Base-by-base conservation (phyloP, 2,329 filamentous ascomycete species). In the Talaromyces sp. region DNA sequence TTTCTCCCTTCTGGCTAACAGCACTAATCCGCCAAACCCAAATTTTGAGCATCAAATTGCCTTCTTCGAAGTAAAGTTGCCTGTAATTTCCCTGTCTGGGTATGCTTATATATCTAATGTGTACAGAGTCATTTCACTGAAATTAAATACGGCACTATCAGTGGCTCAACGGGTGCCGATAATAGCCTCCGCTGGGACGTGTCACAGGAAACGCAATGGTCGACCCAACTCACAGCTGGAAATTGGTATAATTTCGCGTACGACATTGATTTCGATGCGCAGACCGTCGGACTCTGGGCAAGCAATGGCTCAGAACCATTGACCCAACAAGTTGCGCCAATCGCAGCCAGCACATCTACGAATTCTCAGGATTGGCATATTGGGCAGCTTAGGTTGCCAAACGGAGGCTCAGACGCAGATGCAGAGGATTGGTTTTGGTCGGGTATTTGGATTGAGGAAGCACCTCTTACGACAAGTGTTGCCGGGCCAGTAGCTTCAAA, bases 181-280 rank as follows among this genome's bases (percentile, higher is more conserved):
- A 78, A 79, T 33, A 81, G 82, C 66, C 79, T 91, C 65, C 83
- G 85, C 67, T 91, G 88, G 87, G 83, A 85, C 73, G 85, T 86
- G 9, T 80, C 81, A 63, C 82, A 86, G 16, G 76, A 81, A 67
- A 83, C 81, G 56, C 78, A 89, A 67, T 91, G 88, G 87, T 84
- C 82, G 68, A 80, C 81, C 1, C 79, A 83, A 64, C 87, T 88
- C 73, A 80, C 80, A 59, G 79, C 87, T 1, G 85, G 82, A 47
- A 83, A 87, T 10, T 91, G 89, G 89, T 88, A 91, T 73, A 92
- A 92, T 71, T 81, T 90, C 68, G 89, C 88, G 55, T 91, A 90
- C 69, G 87, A 87, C 72, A 89, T 90, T 64, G 84, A 91, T 77
- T 92, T 91, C 68, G 75, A 74, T 16, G 82, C 78, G 44, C 78